Percentiles rank a stretch among this genome's conserved stretches.
Evolutionary conservation across 2,329 filamentous ascomycete genomes (phyloP).

Genomic region (Curvularia spicifera): DNA sequence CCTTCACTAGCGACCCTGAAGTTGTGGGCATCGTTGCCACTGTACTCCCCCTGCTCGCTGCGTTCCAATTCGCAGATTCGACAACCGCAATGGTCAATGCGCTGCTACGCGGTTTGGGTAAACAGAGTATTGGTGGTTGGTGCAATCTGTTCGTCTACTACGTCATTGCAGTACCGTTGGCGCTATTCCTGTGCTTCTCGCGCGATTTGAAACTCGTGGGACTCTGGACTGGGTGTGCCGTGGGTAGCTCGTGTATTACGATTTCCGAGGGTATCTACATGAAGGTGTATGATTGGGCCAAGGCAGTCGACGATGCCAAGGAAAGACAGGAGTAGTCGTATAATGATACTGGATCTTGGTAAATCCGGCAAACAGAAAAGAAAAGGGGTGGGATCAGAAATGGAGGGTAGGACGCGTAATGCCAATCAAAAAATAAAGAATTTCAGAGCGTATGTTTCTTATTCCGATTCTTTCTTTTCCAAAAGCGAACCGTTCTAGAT

Average conservation of each 20-base stretch:
- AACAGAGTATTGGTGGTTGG: constrained; percentile 50
- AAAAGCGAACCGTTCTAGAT: neutral
- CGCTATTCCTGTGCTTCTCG: constrained; percentile 46
- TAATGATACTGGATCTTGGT: neutral
- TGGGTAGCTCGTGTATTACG: constrained; percentile 44
- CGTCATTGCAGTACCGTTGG: constrained; percentile 47
- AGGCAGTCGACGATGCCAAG: constrained; percentile 41
- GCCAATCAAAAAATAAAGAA: neutral
- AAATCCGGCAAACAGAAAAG: neutral
- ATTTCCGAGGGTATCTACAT: constrained; percentile 43
- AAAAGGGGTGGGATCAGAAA: neutral
- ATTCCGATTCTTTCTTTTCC: neutral
- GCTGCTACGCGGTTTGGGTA: constrained; percentile 47
- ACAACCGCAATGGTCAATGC: constrained; percentile 48
- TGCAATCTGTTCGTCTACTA: constrained; percentile 50
- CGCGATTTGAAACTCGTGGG: constrained; percentile 46
- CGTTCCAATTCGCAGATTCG: constrained; percentile 50
- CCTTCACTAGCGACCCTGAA: constrained; percentile 46
- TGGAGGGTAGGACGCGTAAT: neutral
- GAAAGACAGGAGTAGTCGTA: constrained; percentile 33
- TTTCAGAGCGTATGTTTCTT: neutral
- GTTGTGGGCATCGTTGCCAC: constrained; percentile 44
- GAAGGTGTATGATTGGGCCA: constrained; percentile 40
- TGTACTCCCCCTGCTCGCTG: constrained; percentile 46
- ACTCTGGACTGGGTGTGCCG: constrained; percentile 48